Evolutionary conservation across 176 grass and related monocot genomes (phyloP), one percentile per base, ranked within the genome.

Genomic region (Poa annua): DNA sequence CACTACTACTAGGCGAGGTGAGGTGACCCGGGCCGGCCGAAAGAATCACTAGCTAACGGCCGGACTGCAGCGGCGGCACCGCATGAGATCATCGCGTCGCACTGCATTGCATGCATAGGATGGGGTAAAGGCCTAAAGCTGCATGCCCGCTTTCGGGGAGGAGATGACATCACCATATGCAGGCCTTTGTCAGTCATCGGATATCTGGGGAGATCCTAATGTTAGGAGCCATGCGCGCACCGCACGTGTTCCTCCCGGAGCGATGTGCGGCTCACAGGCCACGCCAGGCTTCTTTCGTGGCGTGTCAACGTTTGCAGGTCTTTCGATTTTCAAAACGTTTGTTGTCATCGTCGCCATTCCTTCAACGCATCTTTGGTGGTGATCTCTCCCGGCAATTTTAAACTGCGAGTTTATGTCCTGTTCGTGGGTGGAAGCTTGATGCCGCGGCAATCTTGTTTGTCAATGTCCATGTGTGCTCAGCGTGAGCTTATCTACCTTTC

Each of bases 91-190:
- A 56, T 47, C 21, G 76, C 29, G 29, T 29, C 29, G 29, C 29
- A 29, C 29, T 29, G 29, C 29, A 29, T 29, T 29, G 29, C 29
- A 29, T 85, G 87, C 83, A 81, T 77, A 78, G 62, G 62, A 66
- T 81, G 67, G 67, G 67, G 39, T 47, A 71, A 74, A 72, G 69
- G 69, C n/a, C 45, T 74, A 85, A 89, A 85, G 88, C 63, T 45
- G 72, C 35, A 42, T 52, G 49, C 51, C 41, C 69, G 42, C 69
- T 72, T 81, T 89, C 54, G 54, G 77, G 64, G 24, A 53, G 29
- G 71, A 71, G 83, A 80, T 85, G 88, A 89, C 83, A 82, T 89
- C 88, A 89, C 88, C 88, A 64, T 78, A 69, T 38, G 83, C 55
- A 78, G 83, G 55, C 65, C 76, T 66, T 83, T 42, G 80, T 75